Evolutionary conservation across 306 rosid genomes (phyloP).

Genomic region (Vicia faba): DNA sequence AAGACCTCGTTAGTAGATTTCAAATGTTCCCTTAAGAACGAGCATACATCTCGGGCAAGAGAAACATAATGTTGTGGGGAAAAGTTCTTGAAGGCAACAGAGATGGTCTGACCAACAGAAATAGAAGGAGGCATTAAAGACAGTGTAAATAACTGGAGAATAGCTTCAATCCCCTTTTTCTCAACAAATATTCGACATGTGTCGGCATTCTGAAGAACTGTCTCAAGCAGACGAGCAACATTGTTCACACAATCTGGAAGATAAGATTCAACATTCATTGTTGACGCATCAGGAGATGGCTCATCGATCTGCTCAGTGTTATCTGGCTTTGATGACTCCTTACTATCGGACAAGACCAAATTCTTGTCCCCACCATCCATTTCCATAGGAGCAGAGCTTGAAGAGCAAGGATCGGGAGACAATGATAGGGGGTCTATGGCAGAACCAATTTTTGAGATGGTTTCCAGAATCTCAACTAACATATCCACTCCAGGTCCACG

Average conservation of each 20-base stretch:
- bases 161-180: constrained; percentile 93
- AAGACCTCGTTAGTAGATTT: constrained; percentile 85
- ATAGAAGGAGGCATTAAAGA: constrained; percentile 82
- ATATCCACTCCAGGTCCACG: constrained; percentile 96
- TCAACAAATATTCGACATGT: constrained; percentile 93
- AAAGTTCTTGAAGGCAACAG: constrained; percentile 90
- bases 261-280: constrained; percentile 62
- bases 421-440: constrained; percentile 56
- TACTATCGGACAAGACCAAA: constrained; percentile 52
- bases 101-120: constrained; percentile 84
- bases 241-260: constrained; percentile 91
- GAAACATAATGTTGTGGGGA: constrained; percentile 91
- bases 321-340: constrained; percentile 61
- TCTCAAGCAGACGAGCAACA: constrained; percentile 88
- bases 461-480: constrained; percentile 82
- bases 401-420: constrained; percentile 62
- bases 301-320: constrained; percentile 61
- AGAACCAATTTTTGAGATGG: constrained; percentile 74
- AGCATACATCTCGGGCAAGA: constrained; percentile 87
- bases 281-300: constrained; percentile 58
- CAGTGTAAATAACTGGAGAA: constrained; percentile 77
- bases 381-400: constrained; percentile 90
- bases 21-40: constrained; percentile 78
- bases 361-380: constrained; percentile 76
- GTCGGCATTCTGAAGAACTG: constrained; percentile 95